Evolutionary conservation across 805 yeast species (phyloP).

Genomic region (Pichia ethanolica): DNA sequence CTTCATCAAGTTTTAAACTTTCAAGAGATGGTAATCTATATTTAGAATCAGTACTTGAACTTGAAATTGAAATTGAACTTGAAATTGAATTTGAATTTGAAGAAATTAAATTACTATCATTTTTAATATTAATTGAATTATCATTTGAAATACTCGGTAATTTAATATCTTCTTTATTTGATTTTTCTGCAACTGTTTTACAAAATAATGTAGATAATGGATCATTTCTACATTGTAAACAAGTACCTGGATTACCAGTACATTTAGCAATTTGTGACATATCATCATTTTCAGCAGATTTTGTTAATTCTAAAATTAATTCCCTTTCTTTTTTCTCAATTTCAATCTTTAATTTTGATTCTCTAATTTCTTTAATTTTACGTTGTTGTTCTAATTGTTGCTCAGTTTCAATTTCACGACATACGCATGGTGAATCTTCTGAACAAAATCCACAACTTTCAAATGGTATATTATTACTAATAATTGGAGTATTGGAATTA

Average conservation of each 20-base stretch:
- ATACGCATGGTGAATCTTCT: conserved; percentile 86
- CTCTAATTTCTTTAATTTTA: not conserved
- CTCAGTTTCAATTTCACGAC: conserved; percentile 62
- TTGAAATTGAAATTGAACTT: too few species aligned
- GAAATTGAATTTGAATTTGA: not conserved
- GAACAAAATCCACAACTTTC: conserved; percentile 93
- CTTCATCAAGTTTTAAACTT: conserved; percentile 23
- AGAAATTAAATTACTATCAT: not conserved
- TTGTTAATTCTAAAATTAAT: conserved; percentile 7
- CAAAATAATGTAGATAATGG: conserved; percentile 88
- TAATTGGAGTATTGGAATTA: not conserved
- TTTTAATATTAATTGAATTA: not conserved
- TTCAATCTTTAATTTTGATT: conserved; percentile 9
- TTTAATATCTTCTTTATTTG: not conserved
- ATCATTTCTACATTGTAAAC: conserved; percentile 74
- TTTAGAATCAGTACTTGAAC: not conserved
- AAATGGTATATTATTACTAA: conserved; percentile 19
- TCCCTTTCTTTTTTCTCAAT: conserved; percentile 12
- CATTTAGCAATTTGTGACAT: conserved; percentile 39
- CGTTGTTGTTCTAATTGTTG: conserved; percentile 21
- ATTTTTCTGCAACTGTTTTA: conserved; percentile 58
- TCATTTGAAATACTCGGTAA: not conserved
- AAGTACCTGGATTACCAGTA: conserved; percentile 85
- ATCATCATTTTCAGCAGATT: conserved; percentile 7
- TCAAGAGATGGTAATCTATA: conserved; percentile 18